Percentiles rank a stretch among this genome's conserved stretches.
Evolutionary conservation across 2,329 filamentous ascomycete genomes (phyloP).

Genomic region (Dothidotthia symphoricarpi): DNA sequence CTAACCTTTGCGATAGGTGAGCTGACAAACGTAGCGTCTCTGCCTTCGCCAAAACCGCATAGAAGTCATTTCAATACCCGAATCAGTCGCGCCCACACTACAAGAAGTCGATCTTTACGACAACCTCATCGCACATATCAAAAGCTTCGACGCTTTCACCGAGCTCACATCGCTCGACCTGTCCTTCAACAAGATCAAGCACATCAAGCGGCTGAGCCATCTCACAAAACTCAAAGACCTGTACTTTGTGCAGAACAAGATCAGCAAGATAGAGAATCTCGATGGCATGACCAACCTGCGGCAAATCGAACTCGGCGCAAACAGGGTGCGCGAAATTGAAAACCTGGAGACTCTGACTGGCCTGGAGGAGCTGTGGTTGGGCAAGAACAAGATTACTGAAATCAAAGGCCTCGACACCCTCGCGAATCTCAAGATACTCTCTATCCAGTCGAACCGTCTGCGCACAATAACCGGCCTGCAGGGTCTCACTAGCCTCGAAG

Average conservation of each 20-base stretch:
- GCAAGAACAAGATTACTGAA: slow-evolving; percentile 92
- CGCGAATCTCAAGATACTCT: slow-evolving; percentile 78
- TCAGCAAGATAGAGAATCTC: slow-evolving; percentile 80
- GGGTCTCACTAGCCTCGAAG: slow-evolving; percentile 74
- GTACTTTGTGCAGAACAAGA: slow-evolving; percentile 94
- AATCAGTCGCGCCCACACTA: slow-evolving; percentile 63
- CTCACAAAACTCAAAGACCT: slow-evolving; percentile 76
- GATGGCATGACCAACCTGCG: slow-evolving; percentile 71
- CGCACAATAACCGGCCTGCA: slow-evolving; percentile 72
- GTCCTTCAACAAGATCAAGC: slow-evolving; percentile 99
- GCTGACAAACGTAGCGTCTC: slow-evolving; percentile 54
- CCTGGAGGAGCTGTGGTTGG: slow-evolving; percentile 88
- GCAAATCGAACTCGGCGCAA: slow-evolving; percentile 88
- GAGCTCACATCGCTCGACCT: slow-evolving; percentile 80
- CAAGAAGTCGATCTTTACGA: slow-evolving; percentile 93
- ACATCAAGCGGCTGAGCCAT: slow-evolving; percentile 85
- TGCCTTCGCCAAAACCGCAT: slow-evolving; percentile 94
- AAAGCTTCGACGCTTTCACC: slow-evolving; percentile 74
- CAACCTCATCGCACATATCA: slow-evolving; percentile 86
- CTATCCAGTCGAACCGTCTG: slow-evolving; percentile 93
- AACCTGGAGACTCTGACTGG: slow-evolving; percentile 75
- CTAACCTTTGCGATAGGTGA: neutral
- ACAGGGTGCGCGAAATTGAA: slow-evolving; percentile 83
- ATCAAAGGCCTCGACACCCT: slow-evolving; percentile 74
- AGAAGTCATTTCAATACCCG: slow-evolving; percentile 72